These are phyloP conservation scores for Boletus sp. DNA, from an alignment of 768 basidiomycete genomes.

Conservation along the genomic window DNA sequence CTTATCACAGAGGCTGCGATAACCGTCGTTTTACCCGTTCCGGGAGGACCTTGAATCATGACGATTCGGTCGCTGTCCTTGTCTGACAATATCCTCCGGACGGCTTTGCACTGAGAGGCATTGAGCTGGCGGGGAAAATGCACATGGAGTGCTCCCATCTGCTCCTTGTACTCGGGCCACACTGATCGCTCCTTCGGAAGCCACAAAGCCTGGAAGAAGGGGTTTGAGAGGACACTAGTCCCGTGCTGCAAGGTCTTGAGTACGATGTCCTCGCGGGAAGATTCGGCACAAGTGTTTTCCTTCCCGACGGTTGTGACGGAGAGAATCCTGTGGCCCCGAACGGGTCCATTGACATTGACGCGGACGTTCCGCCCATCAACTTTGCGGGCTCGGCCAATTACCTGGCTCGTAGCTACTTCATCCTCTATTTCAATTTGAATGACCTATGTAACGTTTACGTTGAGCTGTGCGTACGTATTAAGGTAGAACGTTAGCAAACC, in stretches of 20 bases:
- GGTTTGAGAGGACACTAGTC: slow-evolving; percentile 15
- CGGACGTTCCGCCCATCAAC: slow-evolving; percentile 38
- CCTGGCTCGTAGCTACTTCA: neutral
- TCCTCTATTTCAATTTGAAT: slow-evolving; percentile 19
- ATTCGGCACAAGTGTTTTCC: slow-evolving; percentile 56
- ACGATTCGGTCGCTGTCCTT: slow-evolving; percentile 20
- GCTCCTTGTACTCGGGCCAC: slow-evolving; percentile 14
- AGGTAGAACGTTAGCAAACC: slow-evolving; percentile 31
- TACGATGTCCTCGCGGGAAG: slow-evolving; percentile 20
- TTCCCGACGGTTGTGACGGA: slow-evolving; percentile 51
- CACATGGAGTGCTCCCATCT: neutral
- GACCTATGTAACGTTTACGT: slow-evolving; percentile 7
- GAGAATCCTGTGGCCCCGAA: slow-evolving; percentile 16
- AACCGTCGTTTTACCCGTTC: slow-evolving; percentile 44
- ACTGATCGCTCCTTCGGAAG: slow-evolving; percentile 12
- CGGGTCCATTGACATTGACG: slow-evolving; percentile 25
- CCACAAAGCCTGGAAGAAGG: slow-evolving; percentile 30
- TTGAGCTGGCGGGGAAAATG: slow-evolving; percentile 18
- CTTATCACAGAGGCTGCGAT: slow-evolving; percentile 37
- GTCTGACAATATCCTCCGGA: slow-evolving; percentile 31
- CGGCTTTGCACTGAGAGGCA: slow-evolving; percentile 25
- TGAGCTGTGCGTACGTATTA: no score
- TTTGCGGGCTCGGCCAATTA: slow-evolving; percentile 21
- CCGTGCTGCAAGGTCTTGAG: slow-evolving; percentile 18
- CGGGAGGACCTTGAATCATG: slow-evolving; percentile 37